phyloP scores from a whole-genome alignment of 352 stramenopile genomes.

The Thalassiosira delicatula region DNA sequence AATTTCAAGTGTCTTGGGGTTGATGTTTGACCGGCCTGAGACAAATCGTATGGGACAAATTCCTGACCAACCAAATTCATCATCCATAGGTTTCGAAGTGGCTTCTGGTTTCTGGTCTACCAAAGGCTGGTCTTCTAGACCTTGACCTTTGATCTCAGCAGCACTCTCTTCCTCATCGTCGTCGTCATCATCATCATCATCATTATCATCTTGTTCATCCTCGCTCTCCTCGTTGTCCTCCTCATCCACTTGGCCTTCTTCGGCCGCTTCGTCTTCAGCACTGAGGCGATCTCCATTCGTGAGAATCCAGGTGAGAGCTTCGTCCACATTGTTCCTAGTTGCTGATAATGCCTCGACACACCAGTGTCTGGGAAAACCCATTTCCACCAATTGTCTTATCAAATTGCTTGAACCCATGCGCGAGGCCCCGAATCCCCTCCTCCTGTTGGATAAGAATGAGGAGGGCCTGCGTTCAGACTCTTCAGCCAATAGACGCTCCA shows the following conservation, averaged over 20 bases:
- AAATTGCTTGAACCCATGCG: conserved; percentile 71
- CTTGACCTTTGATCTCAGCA: conserved; percentile 25
- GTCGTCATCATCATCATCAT: conserved; percentile 60
- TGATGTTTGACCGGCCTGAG: conserved; percentile 78
- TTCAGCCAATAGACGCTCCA: conserved; percentile 83
- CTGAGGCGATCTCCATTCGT: conserved; percentile 82
- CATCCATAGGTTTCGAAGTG: conserved; percentile 12
- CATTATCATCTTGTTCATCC: conserved; percentile 60
- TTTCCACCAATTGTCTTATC: conserved; percentile 82
- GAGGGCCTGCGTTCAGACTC: conserved; percentile 68
- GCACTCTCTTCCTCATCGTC: conserved; percentile 67
- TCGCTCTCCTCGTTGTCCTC: conserved; percentile 69
- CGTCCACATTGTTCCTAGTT: conserved; percentile 84
- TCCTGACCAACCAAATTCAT: conserved; percentile 64
- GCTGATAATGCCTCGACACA: conserved; percentile 80
- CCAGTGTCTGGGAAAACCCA: conserved; percentile 85
- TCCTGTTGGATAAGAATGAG: conserved; percentile 48
- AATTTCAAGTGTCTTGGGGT: conserved; percentile 76
- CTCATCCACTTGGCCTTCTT: conserved; percentile 72
- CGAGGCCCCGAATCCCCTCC: conserved; percentile 51
- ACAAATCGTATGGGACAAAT: conserved; percentile 82
- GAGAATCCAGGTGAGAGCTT: conserved; percentile 85
- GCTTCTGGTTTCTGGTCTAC: conserved; percentile 17
- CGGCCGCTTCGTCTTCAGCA: conserved; percentile 57
- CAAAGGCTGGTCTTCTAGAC: conserved; percentile 1